A percentile compares a stretch with the other conserved stretches of the same genome.
These are phyloP conservation scores for Trichoderma harzianum DNA, from an alignment of 2,329 filamentous ascomycete genomes.

Conservation along the genomic window DNA sequence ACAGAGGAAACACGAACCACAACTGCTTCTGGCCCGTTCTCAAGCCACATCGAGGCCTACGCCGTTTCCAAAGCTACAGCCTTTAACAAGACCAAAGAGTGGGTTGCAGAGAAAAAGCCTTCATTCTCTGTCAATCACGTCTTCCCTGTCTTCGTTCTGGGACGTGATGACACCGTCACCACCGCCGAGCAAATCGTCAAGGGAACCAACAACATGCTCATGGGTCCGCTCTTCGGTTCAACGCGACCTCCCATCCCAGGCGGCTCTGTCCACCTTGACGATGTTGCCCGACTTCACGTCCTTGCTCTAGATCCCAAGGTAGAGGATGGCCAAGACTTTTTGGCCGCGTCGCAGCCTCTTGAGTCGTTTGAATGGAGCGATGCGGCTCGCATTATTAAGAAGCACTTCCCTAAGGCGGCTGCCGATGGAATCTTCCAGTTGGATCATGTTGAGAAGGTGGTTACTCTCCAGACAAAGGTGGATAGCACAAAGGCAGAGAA, in stretches of 20 bases:
- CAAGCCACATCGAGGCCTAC: constrained; percentile 34
- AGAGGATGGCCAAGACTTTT: constrained; percentile 8
- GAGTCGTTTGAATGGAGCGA: background rate
- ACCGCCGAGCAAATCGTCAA: constrained; percentile 16
- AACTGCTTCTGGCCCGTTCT: constrained; percentile 25
- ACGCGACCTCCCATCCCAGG: constrained; percentile 26
- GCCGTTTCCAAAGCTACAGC: constrained; percentile 35
- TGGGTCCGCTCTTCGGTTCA: constrained; percentile 34
- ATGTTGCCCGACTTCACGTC: constrained; percentile 20
- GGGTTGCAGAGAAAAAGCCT: constrained; percentile 31
- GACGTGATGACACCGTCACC: constrained; percentile 33
- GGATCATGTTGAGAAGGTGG: background rate
- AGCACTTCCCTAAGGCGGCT: constrained; percentile 15
- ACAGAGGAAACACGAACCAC: background rate
- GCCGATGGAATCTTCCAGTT: constrained; percentile 13
- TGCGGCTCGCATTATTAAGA: constrained; percentile 7
- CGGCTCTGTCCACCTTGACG: constrained; percentile 20
- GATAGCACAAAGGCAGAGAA: constrained; percentile 32
- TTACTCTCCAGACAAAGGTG: constrained; percentile 15
- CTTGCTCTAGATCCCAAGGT: background rate
- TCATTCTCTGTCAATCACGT: constrained; percentile 36
- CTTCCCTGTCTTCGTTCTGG: constrained; percentile 36
- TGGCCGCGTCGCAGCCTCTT: constrained; percentile 1
- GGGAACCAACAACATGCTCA: constrained; percentile 35
- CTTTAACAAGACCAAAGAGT: constrained; percentile 33